A percentile compares a stretch with the other conserved stretches of the same genome.
Evolutionary conservation across 306 rosid species (phyloP).

Genomic region (Fragaria vesca): DNA sequence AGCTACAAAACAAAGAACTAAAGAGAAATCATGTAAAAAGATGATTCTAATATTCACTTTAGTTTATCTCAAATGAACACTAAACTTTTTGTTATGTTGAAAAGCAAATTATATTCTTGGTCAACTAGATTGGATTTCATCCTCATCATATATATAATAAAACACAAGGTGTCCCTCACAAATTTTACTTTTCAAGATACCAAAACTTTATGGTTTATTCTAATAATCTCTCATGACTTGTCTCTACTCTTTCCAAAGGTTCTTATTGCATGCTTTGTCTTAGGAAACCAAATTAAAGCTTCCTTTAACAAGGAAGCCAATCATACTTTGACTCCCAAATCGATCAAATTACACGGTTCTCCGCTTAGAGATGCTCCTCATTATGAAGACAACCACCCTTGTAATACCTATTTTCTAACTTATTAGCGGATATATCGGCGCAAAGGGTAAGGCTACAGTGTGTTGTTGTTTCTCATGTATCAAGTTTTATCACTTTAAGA

Average conservation of each 20-base stretch:
- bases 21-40: background rate
- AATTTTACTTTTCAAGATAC: slow-evolving; percentile 28
- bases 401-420: background rate
- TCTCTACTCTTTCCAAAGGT: background rate
- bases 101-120: slow-evolving; percentile 26
- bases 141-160: slow-evolving; percentile 28
- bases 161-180: slow-evolving; percentile 20
- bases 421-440: background rate
- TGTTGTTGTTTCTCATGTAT: too few relatives aligned
- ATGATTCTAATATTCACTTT: slow-evolving; percentile 7
- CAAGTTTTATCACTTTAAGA: too few relatives aligned
- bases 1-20: background rate
- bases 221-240: slow-evolving; percentile 26
- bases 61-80: slow-evolving; percentile 3
- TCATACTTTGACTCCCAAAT: background rate
- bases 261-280: slow-evolving; percentile 9
- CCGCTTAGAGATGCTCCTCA: slow-evolving; percentile 3
- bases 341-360: background rate
- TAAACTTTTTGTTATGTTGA: background rate
- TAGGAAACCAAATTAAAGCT: slow-evolving; percentile 16
- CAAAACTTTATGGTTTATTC: slow-evolving; percentile 22
- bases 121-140: slow-evolving; percentile 42
- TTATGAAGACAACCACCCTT: background rate
- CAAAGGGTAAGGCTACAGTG: background rate
- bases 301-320: background rate